phyloP scores from a whole-genome alignment of 192 early-diverging fungal genomes.

The Coemansia sp. region DNA sequence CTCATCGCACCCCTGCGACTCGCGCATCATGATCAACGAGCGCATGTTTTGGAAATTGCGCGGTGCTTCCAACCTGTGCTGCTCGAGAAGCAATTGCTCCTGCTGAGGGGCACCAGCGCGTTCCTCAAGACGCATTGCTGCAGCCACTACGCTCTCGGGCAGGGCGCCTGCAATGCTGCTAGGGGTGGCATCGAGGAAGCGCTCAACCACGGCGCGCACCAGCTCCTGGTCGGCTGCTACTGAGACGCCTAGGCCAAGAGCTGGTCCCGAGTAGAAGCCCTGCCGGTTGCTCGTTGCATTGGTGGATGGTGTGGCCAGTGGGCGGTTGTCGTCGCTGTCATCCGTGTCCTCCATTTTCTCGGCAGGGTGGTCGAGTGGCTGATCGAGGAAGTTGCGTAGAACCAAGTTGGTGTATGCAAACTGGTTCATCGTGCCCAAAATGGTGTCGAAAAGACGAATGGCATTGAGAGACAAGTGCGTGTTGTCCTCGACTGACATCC shows the following conservation, averaged over 20 bases:
- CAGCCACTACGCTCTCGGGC: conserved; percentile 32
- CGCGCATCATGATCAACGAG: conserved; percentile 21
- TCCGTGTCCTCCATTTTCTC: not conserved
- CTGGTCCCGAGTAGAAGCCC: conserved; percentile 17
- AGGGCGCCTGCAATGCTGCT: conserved; percentile 21
- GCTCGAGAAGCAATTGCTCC: not conserved
- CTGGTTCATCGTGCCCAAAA: conserved; percentile 58
- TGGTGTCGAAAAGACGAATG: conserved; percentile 59
- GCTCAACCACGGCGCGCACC: conserved; percentile 42
- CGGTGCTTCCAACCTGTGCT: conserved; percentile 8
- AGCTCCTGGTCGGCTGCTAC: conserved; percentile 42
- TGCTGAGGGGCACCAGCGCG: not conserved
- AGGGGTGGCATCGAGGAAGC: conserved; percentile 39
- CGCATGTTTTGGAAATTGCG: conserved; percentile 16
- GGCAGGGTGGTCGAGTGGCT: not conserved
- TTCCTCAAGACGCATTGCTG: conserved; percentile 23
- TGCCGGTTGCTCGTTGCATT: not conserved
- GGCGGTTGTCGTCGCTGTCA: not conserved
- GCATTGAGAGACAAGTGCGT: conserved; percentile 53
- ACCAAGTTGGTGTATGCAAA: conserved; percentile 58
- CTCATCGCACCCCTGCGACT: conserved; percentile 37
- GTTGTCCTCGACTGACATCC: conserved; percentile 44
- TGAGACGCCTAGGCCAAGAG: conserved; percentile 30
- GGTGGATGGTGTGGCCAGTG: too few species aligned
- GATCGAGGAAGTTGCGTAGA: conserved; percentile 53